phyloP scores from a whole-genome alignment of 768 basidiomycete genomes.

The Tylopilus subfusipes region DNA sequence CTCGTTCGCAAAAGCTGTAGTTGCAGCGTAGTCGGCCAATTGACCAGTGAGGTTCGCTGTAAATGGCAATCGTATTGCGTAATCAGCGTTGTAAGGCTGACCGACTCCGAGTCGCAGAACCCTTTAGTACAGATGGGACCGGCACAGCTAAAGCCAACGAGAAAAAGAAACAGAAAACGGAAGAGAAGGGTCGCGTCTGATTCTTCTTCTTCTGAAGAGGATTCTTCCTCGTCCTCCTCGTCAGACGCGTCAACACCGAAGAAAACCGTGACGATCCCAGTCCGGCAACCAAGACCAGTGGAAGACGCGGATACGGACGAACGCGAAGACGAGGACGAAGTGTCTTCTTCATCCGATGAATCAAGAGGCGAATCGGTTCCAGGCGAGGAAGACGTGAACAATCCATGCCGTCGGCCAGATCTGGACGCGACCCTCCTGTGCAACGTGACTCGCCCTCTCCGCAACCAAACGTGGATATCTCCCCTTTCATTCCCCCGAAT shows the following conservation, averaged over 20 bases:
- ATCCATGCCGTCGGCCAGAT: neutral
- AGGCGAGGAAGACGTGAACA: slow-evolving; percentile 4
- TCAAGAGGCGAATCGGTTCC: slow-evolving; percentile 2
- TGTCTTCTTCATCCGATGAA: slow-evolving; percentile 20
- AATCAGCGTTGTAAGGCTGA: too few relatives aligned
- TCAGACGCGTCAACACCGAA: slow-evolving; percentile 11
- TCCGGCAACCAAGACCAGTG: slow-evolving; percentile 2
- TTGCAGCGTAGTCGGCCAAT: too few relatives aligned
- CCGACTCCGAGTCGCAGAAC: neutral
- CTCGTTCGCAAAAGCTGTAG: too few relatives aligned
- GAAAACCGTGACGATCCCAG: slow-evolving; percentile 9
- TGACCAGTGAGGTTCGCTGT: too few relatives aligned
- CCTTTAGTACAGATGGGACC: slow-evolving; percentile 27
- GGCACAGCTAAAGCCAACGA: slow-evolving; percentile 31
- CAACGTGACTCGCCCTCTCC: slow-evolving; percentile 29
- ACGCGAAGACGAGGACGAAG: slow-evolving; percentile 6
- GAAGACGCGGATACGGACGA: slow-evolving; percentile 2
- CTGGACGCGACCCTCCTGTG: neutral
- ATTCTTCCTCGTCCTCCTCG: slow-evolving; percentile 21
- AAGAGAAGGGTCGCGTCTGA: slow-evolving; percentile 47
- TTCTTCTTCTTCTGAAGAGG: slow-evolving; percentile 33
- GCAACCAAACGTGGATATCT: slow-evolving; percentile 34
- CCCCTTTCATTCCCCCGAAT: slow-evolving; percentile 52
- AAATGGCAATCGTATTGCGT: too few relatives aligned
- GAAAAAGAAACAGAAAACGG: slow-evolving; percentile 51